phyloP scores from a whole-genome alignment of 768 basidiomycete species.

The Phylloporus sp. region DNA sequence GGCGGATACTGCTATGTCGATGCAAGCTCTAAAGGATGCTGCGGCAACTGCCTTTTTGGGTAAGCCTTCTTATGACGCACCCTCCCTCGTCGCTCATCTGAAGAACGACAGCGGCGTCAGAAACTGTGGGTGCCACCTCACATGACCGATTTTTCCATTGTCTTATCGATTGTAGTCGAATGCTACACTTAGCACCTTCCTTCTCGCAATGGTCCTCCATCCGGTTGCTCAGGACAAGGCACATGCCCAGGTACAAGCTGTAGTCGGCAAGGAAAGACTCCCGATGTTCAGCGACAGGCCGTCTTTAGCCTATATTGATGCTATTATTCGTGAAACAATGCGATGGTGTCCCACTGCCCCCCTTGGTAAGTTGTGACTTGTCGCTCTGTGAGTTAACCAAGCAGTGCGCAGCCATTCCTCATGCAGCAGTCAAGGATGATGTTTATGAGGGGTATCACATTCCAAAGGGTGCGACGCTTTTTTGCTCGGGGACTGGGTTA shows the following conservation, averaged over 20 bases:
- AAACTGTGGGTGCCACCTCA: slow-evolving; percentile 6
- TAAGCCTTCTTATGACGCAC: neutral
- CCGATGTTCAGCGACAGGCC: slow-evolving; percentile 15
- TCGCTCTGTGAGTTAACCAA: neutral
- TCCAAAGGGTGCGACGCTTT: slow-evolving; percentile 29
- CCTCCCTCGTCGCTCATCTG: neutral
- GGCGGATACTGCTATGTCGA: neutral
- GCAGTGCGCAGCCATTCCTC: slow-evolving; percentile 6
- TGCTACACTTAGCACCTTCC: slow-evolving; percentile 6
- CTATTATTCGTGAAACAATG: slow-evolving; percentile 35
- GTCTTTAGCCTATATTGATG: slow-evolving; percentile 34
- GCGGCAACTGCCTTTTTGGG: slow-evolving; percentile 16
- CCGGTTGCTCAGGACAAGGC: slow-evolving; percentile 20
- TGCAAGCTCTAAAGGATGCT: slow-evolving; percentile 12
- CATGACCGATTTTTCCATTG: neutral
- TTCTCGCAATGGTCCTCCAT: slow-evolving; percentile 14
- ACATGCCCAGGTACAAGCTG: slow-evolving; percentile 12
- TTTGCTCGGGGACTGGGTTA: neutral
- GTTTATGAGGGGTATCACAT: slow-evolving; percentile 33
- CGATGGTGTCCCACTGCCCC: slow-evolving; percentile 7
- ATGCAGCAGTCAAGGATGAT: slow-evolving; percentile 6
- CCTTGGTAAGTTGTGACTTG: neutral
- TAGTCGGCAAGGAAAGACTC: slow-evolving; percentile 19
- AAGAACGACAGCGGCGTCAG: slow-evolving; percentile 9
- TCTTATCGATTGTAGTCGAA: slow-evolving; percentile 8